Percentiles rank a stretch among this genome's conserved stretches.
Conservation (phyloP, 139 green algal species). For the Volvox africanus region DNA sequence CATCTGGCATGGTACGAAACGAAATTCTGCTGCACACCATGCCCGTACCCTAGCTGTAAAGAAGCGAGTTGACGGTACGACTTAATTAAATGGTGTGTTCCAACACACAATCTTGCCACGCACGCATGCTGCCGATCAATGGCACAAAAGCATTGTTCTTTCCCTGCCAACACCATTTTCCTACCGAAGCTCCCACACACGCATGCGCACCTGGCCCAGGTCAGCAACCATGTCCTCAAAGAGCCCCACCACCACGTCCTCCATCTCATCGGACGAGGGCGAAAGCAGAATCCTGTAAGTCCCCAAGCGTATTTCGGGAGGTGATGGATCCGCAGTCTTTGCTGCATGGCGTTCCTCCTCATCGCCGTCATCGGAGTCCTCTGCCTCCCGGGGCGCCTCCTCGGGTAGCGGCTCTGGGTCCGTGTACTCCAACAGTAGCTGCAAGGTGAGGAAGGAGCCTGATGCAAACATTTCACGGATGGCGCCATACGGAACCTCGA, state of each 20-base stretch:
- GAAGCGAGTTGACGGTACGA: no score
- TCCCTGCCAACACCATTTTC: no score
- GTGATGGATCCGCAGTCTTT: not conserved
- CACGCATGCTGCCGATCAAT: no score
- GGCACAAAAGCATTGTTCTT: no score
- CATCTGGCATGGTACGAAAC: no score
- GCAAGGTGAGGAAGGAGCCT: slow-evolving; percentile 53
- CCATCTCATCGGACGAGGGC: slow-evolving; percentile 9
- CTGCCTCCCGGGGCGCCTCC: not conserved
- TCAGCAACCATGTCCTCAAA: slow-evolving; percentile 61
- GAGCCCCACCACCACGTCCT: slow-evolving; percentile 49
- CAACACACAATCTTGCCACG: no score
- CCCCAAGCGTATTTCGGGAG: not conserved
- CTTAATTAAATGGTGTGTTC: no score
- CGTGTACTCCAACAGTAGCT: slow-evolving; percentile 24
- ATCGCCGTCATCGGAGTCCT: not conserved
- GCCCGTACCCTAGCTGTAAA: no score
- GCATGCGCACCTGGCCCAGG: slow-evolving; percentile 38
- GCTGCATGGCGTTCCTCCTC: not conserved
- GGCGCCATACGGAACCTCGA: slow-evolving; percentile 28
- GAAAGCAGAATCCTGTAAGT: slow-evolving; percentile 18
- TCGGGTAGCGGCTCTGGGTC: slow-evolving; percentile 25
- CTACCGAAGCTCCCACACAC: no score
- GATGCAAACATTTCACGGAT: slow-evolving; percentile 49
- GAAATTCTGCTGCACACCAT: no score